Conservation (phyloP, 2,329 filamentous ascomycete genomes). For the Botryotinia globosa region DNA sequence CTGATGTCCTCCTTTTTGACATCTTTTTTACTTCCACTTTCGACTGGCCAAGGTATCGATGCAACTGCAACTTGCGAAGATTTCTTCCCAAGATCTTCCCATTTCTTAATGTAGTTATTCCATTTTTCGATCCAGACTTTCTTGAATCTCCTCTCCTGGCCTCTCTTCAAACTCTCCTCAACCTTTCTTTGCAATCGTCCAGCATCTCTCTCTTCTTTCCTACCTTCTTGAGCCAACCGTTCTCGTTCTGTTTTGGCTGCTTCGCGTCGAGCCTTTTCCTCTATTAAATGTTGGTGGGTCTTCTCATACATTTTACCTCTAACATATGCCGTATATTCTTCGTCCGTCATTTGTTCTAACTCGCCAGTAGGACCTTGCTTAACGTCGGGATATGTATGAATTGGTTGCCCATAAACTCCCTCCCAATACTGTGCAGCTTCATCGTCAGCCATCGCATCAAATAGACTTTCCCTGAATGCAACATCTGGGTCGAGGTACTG, state of each 20-base stretch:
- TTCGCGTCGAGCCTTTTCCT: constrained; percentile 66
- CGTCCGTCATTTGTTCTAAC: constrained; percentile 84
- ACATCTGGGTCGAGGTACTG: constrained; percentile 60
- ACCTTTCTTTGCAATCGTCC: constrained; percentile 58
- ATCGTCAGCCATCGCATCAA: constrained; percentile 95
- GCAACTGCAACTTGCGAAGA: constrained; percentile 48
- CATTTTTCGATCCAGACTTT: constrained; percentile 59
- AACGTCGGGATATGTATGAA: constrained; percentile 68
- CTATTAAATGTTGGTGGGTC: constrained; percentile 77
- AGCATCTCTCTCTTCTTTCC: constrained; percentile 43
- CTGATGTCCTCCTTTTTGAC: constrained; percentile 56
- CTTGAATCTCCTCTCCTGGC: constrained; percentile 54
- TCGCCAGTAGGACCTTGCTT: constrained; percentile 48
- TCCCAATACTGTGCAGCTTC: constrained; percentile 96
- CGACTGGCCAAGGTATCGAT: constrained; percentile 62
- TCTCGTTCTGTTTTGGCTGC: constrained; percentile 51
- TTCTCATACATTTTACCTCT: constrained; percentile 93
- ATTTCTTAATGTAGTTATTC: constrained; percentile 61
- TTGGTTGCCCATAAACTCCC: constrained; percentile 90
- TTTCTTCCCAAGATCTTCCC: constrained; percentile 50
- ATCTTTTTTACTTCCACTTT: constrained; percentile 55
- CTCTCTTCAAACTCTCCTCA: constrained; percentile 65
- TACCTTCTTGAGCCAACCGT: constrained; percentile 41
- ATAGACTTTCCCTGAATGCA: constrained; percentile 89
- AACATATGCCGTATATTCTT: constrained; percentile 86